phyloP scores from a whole-genome alignment of 495 filamentous ascomycete species.

The Gamarada debralockiae region DNA sequence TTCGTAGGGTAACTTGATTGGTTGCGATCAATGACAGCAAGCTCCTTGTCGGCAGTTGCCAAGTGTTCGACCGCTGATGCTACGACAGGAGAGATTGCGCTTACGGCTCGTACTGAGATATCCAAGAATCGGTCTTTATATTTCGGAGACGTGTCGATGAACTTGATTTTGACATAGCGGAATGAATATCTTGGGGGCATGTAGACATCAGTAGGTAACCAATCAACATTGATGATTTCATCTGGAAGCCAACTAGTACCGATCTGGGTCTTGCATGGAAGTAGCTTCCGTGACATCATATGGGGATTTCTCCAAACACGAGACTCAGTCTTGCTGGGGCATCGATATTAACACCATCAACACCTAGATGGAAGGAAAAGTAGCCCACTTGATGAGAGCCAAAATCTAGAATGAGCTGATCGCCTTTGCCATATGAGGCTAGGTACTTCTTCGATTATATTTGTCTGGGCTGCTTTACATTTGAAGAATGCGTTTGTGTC shows the following conservation, averaged over 20 bases:
- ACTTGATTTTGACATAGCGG: slow-evolving; percentile 24
- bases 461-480: slow-evolving; percentile 7
- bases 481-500: slow-evolving; percentile 16
- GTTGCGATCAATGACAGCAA: slow-evolving; percentile 17
- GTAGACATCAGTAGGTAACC: slow-evolving; percentile 19
- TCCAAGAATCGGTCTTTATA: slow-evolving; percentile 24
- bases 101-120: slow-evolving; percentile 17
- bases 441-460: slow-evolving; percentile 17
- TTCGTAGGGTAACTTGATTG: slow-evolving; percentile 21
- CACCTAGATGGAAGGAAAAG: slow-evolving; percentile 27
- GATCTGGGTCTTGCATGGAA: slow-evolving; percentile 26
- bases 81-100: slow-evolving; percentile 16
- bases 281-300: slow-evolving; percentile 23
- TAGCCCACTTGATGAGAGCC: slow-evolving; percentile 27
- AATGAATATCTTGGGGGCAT: slow-evolving; percentile 27
- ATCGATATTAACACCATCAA: slow-evolving; percentile 26
- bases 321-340: slow-evolving; percentile 25
- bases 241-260: slow-evolving; percentile 29
- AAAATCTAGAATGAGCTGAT: slow-evolving; percentile 28
- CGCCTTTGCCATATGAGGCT: slow-evolving; percentile 21
- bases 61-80: slow-evolving; percentile 1
- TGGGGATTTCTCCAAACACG: slow-evolving; percentile 27
- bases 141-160: slow-evolving; percentile 25
- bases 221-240: slow-evolving; percentile 28
- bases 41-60: neutral